Evolutionary conservation across 176 grass and related monocot species (phyloP).

Genomic region (Pontederia crassipes): DNA sequence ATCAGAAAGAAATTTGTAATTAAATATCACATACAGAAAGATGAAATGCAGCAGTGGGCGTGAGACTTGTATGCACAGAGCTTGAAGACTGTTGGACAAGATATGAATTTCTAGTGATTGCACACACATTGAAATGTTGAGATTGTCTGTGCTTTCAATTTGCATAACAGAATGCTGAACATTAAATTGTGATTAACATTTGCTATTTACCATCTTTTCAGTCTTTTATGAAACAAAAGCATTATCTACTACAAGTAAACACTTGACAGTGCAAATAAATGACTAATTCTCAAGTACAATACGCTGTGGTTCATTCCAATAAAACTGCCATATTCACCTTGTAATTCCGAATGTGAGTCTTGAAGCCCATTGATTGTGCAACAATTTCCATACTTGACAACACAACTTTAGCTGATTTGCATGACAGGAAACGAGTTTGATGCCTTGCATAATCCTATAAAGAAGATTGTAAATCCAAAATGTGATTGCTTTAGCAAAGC

Average conservation of each 20-base stretch:
- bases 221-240: no score
- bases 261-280: background rate
- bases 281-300: background rate
- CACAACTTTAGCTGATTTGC: constrained; percentile 71
- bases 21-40: background rate
- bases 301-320: background rate
- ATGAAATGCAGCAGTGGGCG: background rate
- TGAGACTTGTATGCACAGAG: no score
- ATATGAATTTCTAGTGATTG: no score
- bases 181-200: no score
- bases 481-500: no score
- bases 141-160: no score
- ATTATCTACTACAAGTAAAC: no score
- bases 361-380: constrained; percentile 98
- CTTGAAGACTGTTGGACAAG: no score
- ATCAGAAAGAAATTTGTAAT: constrained; percentile 6
- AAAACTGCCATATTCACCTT: constrained; percentile 40
- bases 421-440: constrained; percentile 73
- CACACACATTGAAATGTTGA: no score
- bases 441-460: constrained; percentile 64
- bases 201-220: no score
- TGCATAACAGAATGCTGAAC: no score
- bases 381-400: constrained; percentile 95
- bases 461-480: constrained; percentile 24
- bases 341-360: constrained; percentile 93